Conservation (phyloP, 2,329 filamentous ascomycete species). For the Lachnellula arida region DNA sequence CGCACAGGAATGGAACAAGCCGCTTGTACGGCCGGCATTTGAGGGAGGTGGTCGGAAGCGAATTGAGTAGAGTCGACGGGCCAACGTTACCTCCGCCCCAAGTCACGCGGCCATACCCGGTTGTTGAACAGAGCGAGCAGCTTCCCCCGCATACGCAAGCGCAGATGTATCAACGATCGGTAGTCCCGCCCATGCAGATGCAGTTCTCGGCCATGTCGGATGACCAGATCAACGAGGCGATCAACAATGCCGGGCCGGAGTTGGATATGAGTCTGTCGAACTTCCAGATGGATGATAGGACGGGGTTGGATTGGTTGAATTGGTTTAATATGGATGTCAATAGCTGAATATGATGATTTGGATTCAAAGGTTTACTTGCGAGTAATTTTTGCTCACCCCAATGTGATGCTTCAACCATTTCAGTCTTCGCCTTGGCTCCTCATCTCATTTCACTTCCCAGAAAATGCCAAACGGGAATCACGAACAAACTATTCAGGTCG, state of each 20-base stretch:
- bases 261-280: conserved; percentile 39
- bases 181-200: conserved; percentile 8
- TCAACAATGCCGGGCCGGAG: conserved; percentile 57
- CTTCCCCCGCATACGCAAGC: background rate
- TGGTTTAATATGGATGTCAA: conserved; percentile 28
- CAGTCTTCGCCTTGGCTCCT: background rate
- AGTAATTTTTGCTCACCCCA: too few species aligned
- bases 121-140: background rate
- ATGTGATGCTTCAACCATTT: background rate
- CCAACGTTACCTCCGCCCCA: background rate
- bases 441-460: conserved; percentile 23
- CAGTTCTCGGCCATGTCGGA: conserved; percentile 67
- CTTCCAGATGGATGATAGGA: conserved; percentile 25
- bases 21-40: conserved; percentile 54
- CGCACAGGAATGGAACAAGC: conserved; percentile 63
- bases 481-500: conserved; percentile 37
- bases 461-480: conserved; percentile 26
- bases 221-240: conserved; percentile 60
- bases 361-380: background rate
- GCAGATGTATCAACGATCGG: conserved; percentile 3
- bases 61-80: background rate
- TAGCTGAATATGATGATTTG: background rate
- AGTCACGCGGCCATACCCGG: background rate
- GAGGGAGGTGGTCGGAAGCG: conserved; percentile 35
- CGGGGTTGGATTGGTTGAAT: conserved; percentile 28